A percentile compares a stretch with the other conserved stretches of the same genome.
phyloP scores from a whole-genome alignment of 2,329 filamentous ascomycete species.

The Curvularia hawaiiensis region DNA sequence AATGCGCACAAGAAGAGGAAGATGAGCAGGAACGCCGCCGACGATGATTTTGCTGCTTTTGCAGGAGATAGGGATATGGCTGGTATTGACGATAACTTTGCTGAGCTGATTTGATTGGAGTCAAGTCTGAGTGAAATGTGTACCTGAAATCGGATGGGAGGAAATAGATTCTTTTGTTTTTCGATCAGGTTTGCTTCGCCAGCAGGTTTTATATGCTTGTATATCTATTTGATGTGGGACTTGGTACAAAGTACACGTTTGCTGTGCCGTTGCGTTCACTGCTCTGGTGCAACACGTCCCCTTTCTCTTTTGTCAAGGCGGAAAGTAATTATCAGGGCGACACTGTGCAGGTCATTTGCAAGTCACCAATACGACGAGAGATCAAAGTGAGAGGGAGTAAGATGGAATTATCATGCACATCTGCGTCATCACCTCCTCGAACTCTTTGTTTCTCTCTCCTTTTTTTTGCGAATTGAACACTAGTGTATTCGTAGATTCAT shows the following conservation, averaged over 20 bases:
- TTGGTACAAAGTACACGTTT: neutral
- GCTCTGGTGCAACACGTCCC: neutral
- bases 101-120: conserved; percentile 53
- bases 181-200: neutral
- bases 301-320: neutral
- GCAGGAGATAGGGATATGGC: conserved; percentile 57
- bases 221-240: neutral
- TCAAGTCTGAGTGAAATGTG: neutral
- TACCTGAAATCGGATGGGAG: too few relatives aligned
- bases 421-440: neutral
- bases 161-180: neutral
- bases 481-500: conserved; percentile 9
- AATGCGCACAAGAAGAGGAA: conserved; percentile 46
- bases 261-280: neutral
- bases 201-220: neutral
- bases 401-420: neutral
- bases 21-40: conserved; percentile 38
- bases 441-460: neutral
- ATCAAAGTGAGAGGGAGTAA: neutral
- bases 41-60: conserved; percentile 48
- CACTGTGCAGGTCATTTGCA: neutral
- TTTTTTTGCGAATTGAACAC: neutral
- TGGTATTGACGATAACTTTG: conserved; percentile 66
- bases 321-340: neutral
- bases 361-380: neutral